A percentile compares a stretch with the other conserved stretches of the same genome.
Conservation (phyloP, 163 green algal species). For the Chlamydomonas reinhardtii region DNA sequence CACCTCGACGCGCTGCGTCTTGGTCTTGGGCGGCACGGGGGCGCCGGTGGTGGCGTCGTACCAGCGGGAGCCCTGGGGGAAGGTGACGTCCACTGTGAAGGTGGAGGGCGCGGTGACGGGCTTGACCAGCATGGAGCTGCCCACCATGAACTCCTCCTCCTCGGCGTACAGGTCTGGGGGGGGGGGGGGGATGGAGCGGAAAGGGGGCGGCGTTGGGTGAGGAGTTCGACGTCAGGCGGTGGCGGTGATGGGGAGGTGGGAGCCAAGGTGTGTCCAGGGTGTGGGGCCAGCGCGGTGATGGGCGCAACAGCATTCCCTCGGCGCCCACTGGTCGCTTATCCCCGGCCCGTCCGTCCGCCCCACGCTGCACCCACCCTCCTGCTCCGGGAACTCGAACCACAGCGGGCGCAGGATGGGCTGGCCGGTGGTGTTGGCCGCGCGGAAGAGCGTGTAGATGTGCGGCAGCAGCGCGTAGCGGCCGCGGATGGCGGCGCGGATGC, state of each 20-base stretch:
- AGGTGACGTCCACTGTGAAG: slow-evolving; percentile 57
- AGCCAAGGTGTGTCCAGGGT: too few relatives aligned
- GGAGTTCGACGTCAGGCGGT: too few relatives aligned
- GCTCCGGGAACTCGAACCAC: slow-evolving; percentile 93
- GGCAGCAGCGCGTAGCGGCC: slow-evolving; percentile 94
- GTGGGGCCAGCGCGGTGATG: too few relatives aligned
- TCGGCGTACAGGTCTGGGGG: slow-evolving; percentile 46
- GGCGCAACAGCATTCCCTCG: too few relatives aligned
- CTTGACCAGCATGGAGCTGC: slow-evolving; percentile 81
- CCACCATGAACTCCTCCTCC: slow-evolving; percentile 93
- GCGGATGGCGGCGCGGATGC: slow-evolving; percentile 82
- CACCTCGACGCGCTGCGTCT: slow-evolving; percentile 45
- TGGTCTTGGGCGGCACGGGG: slow-evolving; percentile 32
- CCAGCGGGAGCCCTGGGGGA: slow-evolving; percentile 77
- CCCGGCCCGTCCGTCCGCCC: too few relatives aligned
- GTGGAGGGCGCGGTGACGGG: slow-evolving; percentile 74
- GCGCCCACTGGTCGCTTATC: too few relatives aligned
- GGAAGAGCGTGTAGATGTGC: slow-evolving; percentile 99
- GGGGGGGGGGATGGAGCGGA: not conserved
- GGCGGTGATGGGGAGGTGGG: too few relatives aligned
- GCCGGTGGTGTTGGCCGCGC: slow-evolving; percentile 80
- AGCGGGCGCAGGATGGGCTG: slow-evolving; percentile 93
- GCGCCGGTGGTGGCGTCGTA: slow-evolving; percentile 72
- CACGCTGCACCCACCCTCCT: slow-evolving; percentile 46
- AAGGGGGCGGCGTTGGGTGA: not conserved